A percentile compares a stretch with the other conserved stretches of the same genome.
phyloP scores from a whole-genome alignment of 2,329 filamentous ascomycete genomes.

The Pseudogymnoascus sp. region DNA sequence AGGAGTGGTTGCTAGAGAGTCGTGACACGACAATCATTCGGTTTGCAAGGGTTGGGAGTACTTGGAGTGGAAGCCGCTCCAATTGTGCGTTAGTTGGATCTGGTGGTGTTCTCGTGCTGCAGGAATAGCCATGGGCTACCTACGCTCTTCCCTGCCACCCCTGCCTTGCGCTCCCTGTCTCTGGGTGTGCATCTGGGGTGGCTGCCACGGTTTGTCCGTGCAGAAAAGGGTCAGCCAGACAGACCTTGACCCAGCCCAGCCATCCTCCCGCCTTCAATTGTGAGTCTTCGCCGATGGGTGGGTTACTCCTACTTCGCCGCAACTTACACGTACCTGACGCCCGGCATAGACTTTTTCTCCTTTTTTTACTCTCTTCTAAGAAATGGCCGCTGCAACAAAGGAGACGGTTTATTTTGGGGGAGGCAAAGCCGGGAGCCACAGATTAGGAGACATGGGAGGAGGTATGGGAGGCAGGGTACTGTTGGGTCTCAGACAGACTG shows the following conservation, averaged over 20 bases:
- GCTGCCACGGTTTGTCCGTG: slow-evolving; percentile 2
- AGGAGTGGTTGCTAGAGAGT: neutral
- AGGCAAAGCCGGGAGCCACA: neutral
- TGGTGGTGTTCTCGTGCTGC: slow-evolving; percentile 5
- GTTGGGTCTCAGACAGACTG: neutral
- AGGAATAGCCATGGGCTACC: neutral
- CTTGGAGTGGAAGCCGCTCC: neutral
- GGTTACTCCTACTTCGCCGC: neutral
- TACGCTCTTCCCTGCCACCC: neutral
- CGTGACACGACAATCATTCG: neutral
- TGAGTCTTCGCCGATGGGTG: neutral
- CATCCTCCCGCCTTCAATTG: neutral
- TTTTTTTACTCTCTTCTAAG: neutral
- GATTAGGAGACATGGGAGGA: neutral
- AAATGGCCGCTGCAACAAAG: neutral
- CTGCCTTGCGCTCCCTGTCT: neutral
- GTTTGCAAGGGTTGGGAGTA: neutral
- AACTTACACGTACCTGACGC: neutral
- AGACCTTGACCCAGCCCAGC: neutral
- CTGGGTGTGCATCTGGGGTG: neutral
- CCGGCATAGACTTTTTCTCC: neutral
- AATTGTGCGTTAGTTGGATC: slow-evolving; percentile 2
- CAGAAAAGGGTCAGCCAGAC: neutral
- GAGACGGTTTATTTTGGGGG: neutral
- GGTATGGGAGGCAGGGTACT: neutral